Conservation (phyloP, 1,284 basidiomycete genomes). For the Mycena sp. region DNA sequence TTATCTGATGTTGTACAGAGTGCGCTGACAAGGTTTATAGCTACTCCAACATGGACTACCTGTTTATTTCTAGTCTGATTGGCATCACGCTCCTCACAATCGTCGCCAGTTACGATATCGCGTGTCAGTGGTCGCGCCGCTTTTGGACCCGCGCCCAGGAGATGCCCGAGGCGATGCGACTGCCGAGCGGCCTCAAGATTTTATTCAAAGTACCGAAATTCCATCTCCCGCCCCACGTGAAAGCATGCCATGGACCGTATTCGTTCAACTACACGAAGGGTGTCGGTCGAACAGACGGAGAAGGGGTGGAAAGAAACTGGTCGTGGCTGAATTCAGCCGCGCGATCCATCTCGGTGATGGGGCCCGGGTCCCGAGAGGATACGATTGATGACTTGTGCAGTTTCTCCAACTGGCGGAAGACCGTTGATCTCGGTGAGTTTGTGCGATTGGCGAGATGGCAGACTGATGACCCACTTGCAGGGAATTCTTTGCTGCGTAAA, state of each 20-base stretch:
- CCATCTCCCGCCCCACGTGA: conserved; percentile 32
- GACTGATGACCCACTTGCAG: not conserved
- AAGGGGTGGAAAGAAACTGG: conserved; percentile 39
- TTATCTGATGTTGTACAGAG: not conserved
- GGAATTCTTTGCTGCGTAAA: conserved; percentile 19
- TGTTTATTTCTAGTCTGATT: conserved; percentile 17
- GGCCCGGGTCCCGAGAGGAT: conserved; percentile 24
- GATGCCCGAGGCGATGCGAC: not conserved
- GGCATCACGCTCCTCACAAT: not conserved
- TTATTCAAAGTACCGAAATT: conserved; percentile 38
- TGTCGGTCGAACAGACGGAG: conserved; percentile 31
- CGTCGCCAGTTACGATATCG: conserved; percentile 20
- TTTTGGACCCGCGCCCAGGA: conserved; percentile 6
- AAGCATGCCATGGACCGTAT: conserved; percentile 22
- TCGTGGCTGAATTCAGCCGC: conserved; percentile 31
- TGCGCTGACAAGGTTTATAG: not conserved
- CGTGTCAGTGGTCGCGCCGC: not conserved
- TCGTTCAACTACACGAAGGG: conserved; percentile 27
- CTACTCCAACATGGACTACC: conserved; percentile 22
- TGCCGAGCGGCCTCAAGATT: conserved; percentile 10
- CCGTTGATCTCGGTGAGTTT: conserved; percentile 6
- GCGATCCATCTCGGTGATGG: conserved; percentile 21
- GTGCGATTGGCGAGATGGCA: not conserved
- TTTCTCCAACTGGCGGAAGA: conserved; percentile 38
- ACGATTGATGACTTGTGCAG: conserved; percentile 33